Evolutionary conservation across 2,329 filamentous ascomycete species (phyloP).

Genomic region (Escovopsis sp.): DNA sequence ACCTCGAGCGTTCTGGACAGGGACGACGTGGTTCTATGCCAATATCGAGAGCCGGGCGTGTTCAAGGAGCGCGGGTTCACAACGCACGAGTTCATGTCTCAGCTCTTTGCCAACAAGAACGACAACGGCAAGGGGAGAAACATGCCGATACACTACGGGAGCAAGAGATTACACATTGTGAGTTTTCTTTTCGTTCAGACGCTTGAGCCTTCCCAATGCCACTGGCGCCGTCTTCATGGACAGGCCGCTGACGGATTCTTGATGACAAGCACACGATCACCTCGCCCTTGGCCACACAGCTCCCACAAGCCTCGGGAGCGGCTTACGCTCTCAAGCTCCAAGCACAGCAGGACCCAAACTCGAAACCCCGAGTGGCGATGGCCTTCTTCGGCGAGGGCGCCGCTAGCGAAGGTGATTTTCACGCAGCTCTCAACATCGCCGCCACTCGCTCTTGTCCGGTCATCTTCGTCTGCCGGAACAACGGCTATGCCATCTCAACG

Average conservation of each 20-base stretch:
- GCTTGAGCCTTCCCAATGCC: neutral
- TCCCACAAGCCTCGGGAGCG: conserved; percentile 75
- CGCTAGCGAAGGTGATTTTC: conserved; percentile 83
- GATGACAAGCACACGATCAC: conserved; percentile 57
- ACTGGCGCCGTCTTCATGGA: neutral
- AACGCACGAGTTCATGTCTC: conserved; percentile 83
- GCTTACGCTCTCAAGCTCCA: conserved; percentile 82
- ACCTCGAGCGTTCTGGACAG: conserved; percentile 69
- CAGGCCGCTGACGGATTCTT: conserved; percentile 4
- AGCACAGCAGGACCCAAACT: conserved; percentile 53
- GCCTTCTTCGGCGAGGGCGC: conserved; percentile 89
- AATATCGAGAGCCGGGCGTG: conserved; percentile 88
- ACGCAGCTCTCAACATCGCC: conserved; percentile 80
- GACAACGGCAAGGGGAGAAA: conserved; percentile 75
- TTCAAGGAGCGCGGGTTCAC: conserved; percentile 82
- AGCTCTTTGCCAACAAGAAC: conserved; percentile 76
- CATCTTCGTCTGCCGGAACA: conserved; percentile 84
- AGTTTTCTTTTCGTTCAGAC: conserved; percentile 14
- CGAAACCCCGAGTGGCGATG: conserved; percentile 53
- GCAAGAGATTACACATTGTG: conserved; percentile 68
- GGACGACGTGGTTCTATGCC: conserved; percentile 83
- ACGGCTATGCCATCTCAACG: conserved; percentile 82
- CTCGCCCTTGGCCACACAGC: conserved; percentile 74
- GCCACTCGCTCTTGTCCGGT: conserved; percentile 78
- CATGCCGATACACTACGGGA: conserved; percentile 96